Base-by-base conservation (phyloP, 2,329 filamentous ascomycete genomes). In the Monilinia vaccinii-corymbosi region DNA sequence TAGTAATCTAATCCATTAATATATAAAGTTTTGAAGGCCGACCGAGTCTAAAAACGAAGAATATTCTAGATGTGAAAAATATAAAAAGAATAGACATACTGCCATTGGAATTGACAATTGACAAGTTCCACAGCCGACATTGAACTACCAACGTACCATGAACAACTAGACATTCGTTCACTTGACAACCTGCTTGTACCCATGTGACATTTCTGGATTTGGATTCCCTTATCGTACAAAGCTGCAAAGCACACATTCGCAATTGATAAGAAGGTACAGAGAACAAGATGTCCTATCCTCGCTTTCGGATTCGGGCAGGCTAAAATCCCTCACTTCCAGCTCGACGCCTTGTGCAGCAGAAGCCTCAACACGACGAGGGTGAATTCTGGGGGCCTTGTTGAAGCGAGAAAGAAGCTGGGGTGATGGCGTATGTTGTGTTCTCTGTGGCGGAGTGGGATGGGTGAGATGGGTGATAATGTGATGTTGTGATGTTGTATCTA, bases 301-400 rank as follows among this genome's bases (percentile, higher is more conserved):
- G 51, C 18, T 25, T 28, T 31, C 40, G 21, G 66, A 69, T 69
- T 69, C 67, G 68, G 67, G 67, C 63, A 69, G 66, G 68, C 66
- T 60, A 68, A 68, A 68, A 68, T 68, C 8, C 56, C 56, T 52
- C 56, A 52, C 21, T 21, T 11, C 51, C 51, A 55, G 51, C 51
- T 55, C 38, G 13, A 44, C 38, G 51, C 38, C 51, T 55, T 32
- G 16, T 32, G 51, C 51, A 25, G 25, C 51, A 55, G 28, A n/a
- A 55, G 32, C 18, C 18, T n/a, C n/a, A 44, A 32, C 36, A 44
- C 31, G 9, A 23, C 1, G 23, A 32, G 36, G 36, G 38, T 6
- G 25, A 28, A 32, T 53, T 32, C 50, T 28, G 51, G 38, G 38
- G 28, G 6, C 21, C 4, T 2, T 32, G 38, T 25, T 32, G 25